These are phyloP conservation scores for Suhomyces emberorum DNA, from an alignment of 805 yeast genomes.

Conservation along the genomic window DNA sequence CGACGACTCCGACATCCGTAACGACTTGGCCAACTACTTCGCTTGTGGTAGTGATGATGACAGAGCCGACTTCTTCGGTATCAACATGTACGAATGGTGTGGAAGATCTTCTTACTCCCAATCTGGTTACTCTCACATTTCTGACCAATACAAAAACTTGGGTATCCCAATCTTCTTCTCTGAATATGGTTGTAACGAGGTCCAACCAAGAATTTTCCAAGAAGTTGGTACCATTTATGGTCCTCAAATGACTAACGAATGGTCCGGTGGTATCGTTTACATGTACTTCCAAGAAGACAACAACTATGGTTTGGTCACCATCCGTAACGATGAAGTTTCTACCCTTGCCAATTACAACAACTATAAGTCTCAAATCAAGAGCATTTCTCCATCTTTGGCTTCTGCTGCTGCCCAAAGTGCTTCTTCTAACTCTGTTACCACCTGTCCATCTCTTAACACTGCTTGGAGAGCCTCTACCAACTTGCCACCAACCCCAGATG, in stretches of 20 bases:
- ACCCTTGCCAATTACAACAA: constrained; percentile 64
- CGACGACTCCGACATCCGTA: constrained; percentile 68
- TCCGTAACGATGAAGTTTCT: constrained; percentile 45
- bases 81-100: constrained; percentile 90
- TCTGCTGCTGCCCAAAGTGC: constrained; percentile 18
- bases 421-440: constrained; percentile 24
- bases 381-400: constrained; percentile 51
- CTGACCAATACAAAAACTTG: constrained; percentile 60
- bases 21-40: constrained; percentile 67
- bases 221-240: constrained; percentile 68
- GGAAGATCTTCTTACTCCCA: constrained; percentile 54
- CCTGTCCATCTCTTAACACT: constrained; percentile 34
- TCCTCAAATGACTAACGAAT: constrained; percentile 70
- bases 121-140: constrained; percentile 68
- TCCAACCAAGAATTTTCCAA: constrained; percentile 65
- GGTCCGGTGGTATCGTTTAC: constrained; percentile 91
- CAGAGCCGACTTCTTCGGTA: constrained; percentile 80
- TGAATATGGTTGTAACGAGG: constrained; percentile 77
- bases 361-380: constrained; percentile 57
- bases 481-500: constrained; percentile 45
- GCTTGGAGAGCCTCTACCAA: constrained; percentile 37
- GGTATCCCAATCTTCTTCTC: constrained; percentile 76
- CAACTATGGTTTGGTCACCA: constrained; percentile 68
- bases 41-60: constrained; percentile 66
- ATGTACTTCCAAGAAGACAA: constrained; percentile 79